Base-by-base conservation (phyloP, 2,329 filamentous ascomycete genomes). In the Nemania sp. region DNA sequence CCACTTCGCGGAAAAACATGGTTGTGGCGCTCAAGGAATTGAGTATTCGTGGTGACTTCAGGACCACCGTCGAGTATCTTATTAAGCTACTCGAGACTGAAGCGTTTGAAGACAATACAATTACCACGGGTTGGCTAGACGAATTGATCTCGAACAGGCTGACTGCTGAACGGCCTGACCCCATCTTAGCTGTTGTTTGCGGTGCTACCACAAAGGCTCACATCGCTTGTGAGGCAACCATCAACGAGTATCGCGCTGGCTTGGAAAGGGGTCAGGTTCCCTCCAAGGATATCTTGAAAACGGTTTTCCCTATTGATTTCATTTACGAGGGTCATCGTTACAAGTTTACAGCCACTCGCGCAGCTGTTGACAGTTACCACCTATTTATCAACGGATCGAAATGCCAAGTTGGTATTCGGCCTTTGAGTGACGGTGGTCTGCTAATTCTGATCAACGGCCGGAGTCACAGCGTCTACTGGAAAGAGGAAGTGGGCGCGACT, bases 391-490 rank as follows among this genome's bases (percentile, higher is more conserved):
- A 99, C 80, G 96, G 96, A 67, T 98, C 96, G 75, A 97, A 97
- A 85, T 97, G 93, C 82, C 90, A 93, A 6, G 93, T 98, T 64
- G 96, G 95, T 76, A 92, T 99, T 62, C 92, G 96, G 75, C 92
- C 94, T 57, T 89, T 99, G 72, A 94, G 93, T 72, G 96, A 99
- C 76, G 96, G 96, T 80, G 96, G 96, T 80, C 88, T 99, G 11
- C 87, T 99, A 64, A 89, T 99, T 71, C 88, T 99, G 22, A 89
- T 99, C 51, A 91, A 92, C 76, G 96, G 96, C 69, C 93, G 93
- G 81, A 97, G 93, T 75, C 96, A 99, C 89, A 99, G 96, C 78
- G 90, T 98, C 70, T 99, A 99, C 89, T 99, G 96, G 96, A 98
- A 98, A 84, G 96, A 99, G 79, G 96, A 99, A 81, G 93, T 97